Evolutionary conservation across 1,284 basidiomycete species (phyloP).

Genomic region (Malassezia nana): DNA sequence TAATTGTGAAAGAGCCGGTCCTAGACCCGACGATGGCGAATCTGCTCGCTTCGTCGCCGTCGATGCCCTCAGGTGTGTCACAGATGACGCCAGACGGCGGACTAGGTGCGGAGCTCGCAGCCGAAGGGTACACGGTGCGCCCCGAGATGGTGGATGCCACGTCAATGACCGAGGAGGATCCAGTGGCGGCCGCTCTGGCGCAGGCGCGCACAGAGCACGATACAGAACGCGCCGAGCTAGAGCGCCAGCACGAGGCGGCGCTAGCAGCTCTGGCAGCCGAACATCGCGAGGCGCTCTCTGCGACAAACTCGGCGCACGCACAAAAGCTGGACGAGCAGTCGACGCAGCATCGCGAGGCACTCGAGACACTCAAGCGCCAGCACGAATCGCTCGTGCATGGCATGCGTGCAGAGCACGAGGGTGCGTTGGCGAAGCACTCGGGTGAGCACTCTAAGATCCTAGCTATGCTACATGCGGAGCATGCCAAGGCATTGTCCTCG

Average conservation of each 20-base stretch:
- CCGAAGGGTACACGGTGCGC: background rate
- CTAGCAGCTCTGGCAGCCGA: background rate
- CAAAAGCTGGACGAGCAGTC: background rate
- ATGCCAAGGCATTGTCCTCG: background rate
- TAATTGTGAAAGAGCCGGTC: conserved; percentile 7
- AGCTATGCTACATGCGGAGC: background rate
- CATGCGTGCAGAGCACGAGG: background rate
- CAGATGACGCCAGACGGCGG: background rate
- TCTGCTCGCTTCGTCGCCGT: conserved; percentile 2
- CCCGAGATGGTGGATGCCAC: conserved; percentile 7
- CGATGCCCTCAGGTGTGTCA: background rate
- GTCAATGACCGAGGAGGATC: conserved; percentile 8
- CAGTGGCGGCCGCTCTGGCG: background rate
- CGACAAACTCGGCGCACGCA: background rate
- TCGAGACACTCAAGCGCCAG: conserved; percentile 5
- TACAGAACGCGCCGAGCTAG: background rate
- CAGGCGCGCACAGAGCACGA: background rate
- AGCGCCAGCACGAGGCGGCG: background rate
- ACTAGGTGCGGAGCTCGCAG: conserved; percentile 10
- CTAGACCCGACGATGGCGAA: conserved; percentile 13
- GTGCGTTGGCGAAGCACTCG: background rate
- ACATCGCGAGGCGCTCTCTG: background rate
- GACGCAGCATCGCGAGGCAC: conserved; percentile 4
- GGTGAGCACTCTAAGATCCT: background rate
- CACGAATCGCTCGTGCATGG: background rate